These are phyloP conservation scores for Cotoneaster glaucophyllus DNA, from an alignment of 306 rosid species.

Conservation along the genomic window DNA sequence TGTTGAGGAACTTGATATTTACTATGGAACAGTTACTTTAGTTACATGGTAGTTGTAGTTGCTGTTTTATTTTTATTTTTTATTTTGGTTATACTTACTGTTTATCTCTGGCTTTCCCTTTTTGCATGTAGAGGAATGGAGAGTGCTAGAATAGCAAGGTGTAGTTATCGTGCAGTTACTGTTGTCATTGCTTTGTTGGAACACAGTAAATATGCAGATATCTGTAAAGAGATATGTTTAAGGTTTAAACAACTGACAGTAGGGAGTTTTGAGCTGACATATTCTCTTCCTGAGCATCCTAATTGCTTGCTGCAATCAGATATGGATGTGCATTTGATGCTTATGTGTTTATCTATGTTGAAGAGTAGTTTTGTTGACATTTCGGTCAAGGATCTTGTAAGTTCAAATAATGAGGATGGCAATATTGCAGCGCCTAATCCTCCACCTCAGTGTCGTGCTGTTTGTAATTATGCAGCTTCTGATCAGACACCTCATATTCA, in stretches of 20 bases:
- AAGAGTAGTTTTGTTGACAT: not conserved
- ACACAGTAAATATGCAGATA: not conserved
- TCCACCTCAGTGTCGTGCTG: not conserved
- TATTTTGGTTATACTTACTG: not conserved
- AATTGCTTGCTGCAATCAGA: not conserved
- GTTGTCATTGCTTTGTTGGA: not conserved
- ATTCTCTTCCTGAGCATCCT: not conserved
- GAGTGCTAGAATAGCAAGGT: not conserved
- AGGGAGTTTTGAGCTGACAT: not conserved
- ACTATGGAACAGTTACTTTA: too few species aligned
- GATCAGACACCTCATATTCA: not conserved
- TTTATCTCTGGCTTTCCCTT: not conserved
- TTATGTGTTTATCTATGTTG: not conserved
- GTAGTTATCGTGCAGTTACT: not conserved
- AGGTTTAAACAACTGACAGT: not conserved
- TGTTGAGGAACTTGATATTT: too few species aligned
- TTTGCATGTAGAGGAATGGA: not conserved
- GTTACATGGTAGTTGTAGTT: not conserved
- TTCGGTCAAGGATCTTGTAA: not conserved
- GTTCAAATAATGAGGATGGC: not conserved
- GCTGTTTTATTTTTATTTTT: not conserved
- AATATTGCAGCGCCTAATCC: not conserved
- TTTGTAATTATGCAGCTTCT: not conserved
- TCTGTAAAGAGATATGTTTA: not conserved
- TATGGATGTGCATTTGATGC: not conserved